These are phyloP conservation scores for Gypsophila paniculata DNA, from an alignment of 179 eudicot genomes.

Conservation along the genomic window DNA sequence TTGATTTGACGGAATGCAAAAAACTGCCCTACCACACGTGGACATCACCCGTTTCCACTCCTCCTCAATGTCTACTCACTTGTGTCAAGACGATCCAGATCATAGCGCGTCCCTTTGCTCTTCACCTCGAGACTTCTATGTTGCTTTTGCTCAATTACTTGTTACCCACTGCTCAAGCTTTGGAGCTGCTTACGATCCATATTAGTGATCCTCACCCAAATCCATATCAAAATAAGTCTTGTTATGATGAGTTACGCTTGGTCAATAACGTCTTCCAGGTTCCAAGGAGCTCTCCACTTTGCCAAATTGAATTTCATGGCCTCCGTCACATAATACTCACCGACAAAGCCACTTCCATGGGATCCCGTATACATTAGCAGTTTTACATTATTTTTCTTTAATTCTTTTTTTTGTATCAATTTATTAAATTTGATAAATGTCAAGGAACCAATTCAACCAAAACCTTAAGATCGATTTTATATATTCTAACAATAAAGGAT, in stretches of 20 bases:
- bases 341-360: conserved; percentile 1
- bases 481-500: no score
- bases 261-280: conserved; percentile 4
- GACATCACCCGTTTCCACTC: neutral
- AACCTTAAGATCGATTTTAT: no score
- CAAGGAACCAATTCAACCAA: no score
- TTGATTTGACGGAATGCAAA: neutral
- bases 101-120: neutral
- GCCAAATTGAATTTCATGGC: neutral
- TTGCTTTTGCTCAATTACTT: neutral
- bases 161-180: neutral
- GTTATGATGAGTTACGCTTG: neutral
- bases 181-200: conserved; percentile 1
- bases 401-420: no score
- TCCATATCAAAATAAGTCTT: neutral
- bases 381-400: no score
- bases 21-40: neutral
- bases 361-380: neutral
- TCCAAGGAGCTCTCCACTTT: conserved; percentile 3
- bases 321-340: neutral
- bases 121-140: neutral
- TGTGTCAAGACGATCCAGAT: neutral
- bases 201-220: neutral
- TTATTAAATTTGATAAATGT: no score
- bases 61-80: conserved; percentile 2